Evolutionary conservation across 2,329 filamentous ascomycete genomes (phyloP), one percentile per base, ranked within the genome.

Genomic region (Nothopassalora personata): DNA sequence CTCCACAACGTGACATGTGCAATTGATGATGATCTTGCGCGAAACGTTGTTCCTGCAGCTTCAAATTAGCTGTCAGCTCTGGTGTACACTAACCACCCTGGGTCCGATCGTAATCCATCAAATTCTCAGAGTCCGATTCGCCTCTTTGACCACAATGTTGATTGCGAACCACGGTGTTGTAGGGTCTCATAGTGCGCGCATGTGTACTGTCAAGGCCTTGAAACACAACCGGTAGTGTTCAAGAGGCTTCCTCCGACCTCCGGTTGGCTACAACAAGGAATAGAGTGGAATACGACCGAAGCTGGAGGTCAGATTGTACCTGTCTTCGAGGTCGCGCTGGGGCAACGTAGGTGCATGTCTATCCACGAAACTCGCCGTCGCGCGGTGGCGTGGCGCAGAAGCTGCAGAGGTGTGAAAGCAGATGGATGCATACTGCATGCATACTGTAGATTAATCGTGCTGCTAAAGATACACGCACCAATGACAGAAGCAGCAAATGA

Each of bases 41-140:
- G 46, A 54, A 59, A 51, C 51, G 34, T 47, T 45, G 51, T 57
- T 54, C 59, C 59, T 60, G 59, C 59, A 60, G 55, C 59, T 45
- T 43, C 50, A 57, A 58, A 58, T 60, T 53, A 49, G 51, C 34
- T 55, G 52, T 56, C 56, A 58, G 48, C 53, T 58, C 30, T 34
- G 30, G 49, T 56, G 50, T 23, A 23, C 23, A 23, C 23, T 2
- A 1, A 23, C 23, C 23, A 23, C 23, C 23, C 23, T 23, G 23
- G 23, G 23, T 23, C 23, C 23, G 23, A 23, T 23, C 2, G 23
- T 23, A 23, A 23, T 23, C 23, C 23, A 23, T 1, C 23, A 23
- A 2, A 23, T 1, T 23, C 23, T 23, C 23, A 23, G 23, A 23
- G 23, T 23, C 23, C 3, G 23, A 23, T 23, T 23, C 23, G 23